Percentiles rank a stretch among this genome's conserved stretches.
Evolutionary conservation across 768 basidiomycete genomes (phyloP).

Genomic region (Pisolithus sp.): DNA sequence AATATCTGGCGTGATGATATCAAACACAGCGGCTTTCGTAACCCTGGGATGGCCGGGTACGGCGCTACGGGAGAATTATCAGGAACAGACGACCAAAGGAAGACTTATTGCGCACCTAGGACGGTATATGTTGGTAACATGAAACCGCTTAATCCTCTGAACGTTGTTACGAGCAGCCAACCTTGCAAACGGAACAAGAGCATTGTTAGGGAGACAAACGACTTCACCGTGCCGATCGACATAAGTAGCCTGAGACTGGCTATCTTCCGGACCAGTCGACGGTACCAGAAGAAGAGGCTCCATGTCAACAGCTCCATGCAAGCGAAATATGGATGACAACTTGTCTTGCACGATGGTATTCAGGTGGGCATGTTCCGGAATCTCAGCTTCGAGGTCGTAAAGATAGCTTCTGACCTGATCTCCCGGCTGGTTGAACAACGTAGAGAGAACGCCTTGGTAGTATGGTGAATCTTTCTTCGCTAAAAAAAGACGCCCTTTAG

Average conservation of each 20-base stretch:
- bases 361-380: constrained; percentile 64
- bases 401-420: constrained; percentile 60
- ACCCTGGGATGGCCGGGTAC: constrained; percentile 69
- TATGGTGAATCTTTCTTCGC: constrained; percentile 80
- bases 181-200: constrained; percentile 73
- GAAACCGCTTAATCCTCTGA: constrained; percentile 76
- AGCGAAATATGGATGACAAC: constrained; percentile 68
- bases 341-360: constrained; percentile 74
- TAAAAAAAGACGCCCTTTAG: constrained; percentile 16
- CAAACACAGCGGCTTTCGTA: constrained; percentile 71
- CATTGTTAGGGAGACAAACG: constrained; percentile 65
- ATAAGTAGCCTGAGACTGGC: constrained; percentile 60
- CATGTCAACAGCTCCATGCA: constrained; percentile 87
- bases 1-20: constrained; percentile 76
- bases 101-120: constrained; percentile 43
- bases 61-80: constrained; percentile 31
- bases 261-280: constrained; percentile 53
- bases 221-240: constrained; percentile 79
- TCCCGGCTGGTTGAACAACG: constrained; percentile 70
- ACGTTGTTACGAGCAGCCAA: constrained; percentile 63
- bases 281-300: constrained; percentile 84
- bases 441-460: constrained; percentile 68
- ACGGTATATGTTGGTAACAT: constrained; percentile 66
- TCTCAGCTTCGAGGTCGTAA: constrained; percentile 66
- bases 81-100: background rate